A percentile compares a stretch with the other conserved stretches of the same genome.
Evolutionary conservation across 2,329 filamentous ascomycete genomes (phyloP).

Genomic region (Botrytis porri): DNA sequence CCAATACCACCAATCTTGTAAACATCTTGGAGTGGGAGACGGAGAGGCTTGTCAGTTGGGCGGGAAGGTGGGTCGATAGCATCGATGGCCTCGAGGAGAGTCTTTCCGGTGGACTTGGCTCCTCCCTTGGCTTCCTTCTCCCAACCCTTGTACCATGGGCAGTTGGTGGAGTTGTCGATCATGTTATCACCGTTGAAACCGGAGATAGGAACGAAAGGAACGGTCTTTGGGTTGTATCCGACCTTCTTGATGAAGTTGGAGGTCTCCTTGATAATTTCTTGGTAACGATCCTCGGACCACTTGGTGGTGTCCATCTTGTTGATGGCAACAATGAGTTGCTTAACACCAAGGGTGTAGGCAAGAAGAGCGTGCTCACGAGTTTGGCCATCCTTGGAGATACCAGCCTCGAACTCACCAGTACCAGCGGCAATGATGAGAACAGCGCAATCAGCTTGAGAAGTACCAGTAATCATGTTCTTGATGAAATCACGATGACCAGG

Average conservation of each 20-base stretch:
- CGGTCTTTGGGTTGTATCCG: slow-evolving; percentile 99
- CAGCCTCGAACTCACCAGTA: slow-evolving; percentile 99
- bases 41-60: slow-evolving; percentile 98
- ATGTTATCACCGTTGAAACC: slow-evolving; percentile 99
- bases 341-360: slow-evolving; percentile 99
- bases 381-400: slow-evolving; percentile 99
- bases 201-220: slow-evolving; percentile 99
- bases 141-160: slow-evolving; percentile 99
- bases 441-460: slow-evolving; percentile 99
- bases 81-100: slow-evolving; percentile 98
- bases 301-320: slow-evolving; percentile 99
- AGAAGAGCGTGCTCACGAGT: slow-evolving; percentile 99
- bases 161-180: slow-evolving; percentile 85
- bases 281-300: slow-evolving; percentile 94
- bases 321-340: slow-evolving; percentile 99
- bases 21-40: slow-evolving; percentile 99
- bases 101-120: slow-evolving; percentile 83
- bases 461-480: slow-evolving; percentile 99
- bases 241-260: slow-evolving; percentile 99
- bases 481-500: slow-evolving; percentile 99
- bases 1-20: slow-evolving; percentile 99
- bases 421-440: slow-evolving; percentile 99
- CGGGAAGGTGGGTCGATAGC: slow-evolving; percentile 88
- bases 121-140: slow-evolving; percentile 93
- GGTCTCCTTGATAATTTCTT: slow-evolving; percentile 99